phyloP scores from a whole-genome alignment of 805 yeast genomes.

The Yueomyces sinensis region DNA sequence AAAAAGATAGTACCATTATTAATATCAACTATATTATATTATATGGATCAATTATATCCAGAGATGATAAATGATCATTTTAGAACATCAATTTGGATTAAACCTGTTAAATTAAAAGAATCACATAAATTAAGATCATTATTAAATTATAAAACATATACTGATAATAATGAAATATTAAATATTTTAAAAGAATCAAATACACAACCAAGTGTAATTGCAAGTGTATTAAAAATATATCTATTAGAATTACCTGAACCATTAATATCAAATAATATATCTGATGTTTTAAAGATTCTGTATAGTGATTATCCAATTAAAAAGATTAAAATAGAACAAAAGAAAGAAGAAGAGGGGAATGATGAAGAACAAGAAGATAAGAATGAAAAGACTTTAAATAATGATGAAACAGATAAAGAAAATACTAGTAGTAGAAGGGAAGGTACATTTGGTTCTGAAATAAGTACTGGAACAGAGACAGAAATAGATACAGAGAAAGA shows the following conservation, averaged over 20 bases:
- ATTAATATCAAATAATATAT: conserved; percentile 47
- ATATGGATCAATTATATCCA: conserved; percentile 62
- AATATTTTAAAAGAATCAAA: conserved; percentile 19
- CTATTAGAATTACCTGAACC: conserved; percentile 73
- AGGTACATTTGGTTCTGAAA: no score
- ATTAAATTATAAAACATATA: conserved; percentile 27
- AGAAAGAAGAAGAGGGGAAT: conserved; percentile 1
- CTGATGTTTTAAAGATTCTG: conserved; percentile 55
- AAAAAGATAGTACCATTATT: conserved; percentile 59
- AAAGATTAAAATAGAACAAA: not conserved
- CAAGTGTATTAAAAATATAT: conserved; percentile 59
- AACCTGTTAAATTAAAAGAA: conserved; percentile 44
- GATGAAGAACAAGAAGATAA: conserved; percentile 3
- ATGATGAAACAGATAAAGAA: not conserved
- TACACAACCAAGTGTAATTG: conserved; percentile 42
- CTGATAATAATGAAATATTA: conserved; percentile 25
- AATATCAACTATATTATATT: conserved; percentile 46
- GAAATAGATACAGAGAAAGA: not conserved
- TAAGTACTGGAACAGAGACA: no score
- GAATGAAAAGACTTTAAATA: not conserved
- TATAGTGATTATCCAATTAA: conserved; percentile 37
- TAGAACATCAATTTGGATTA: conserved; percentile 56
- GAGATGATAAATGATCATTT: conserved; percentile 54
- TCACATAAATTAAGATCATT: conserved; percentile 49
- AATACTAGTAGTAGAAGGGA: not conserved